Conservation (phyloP, 305 asterid genomes). For the Coffea humblotiana region DNA sequence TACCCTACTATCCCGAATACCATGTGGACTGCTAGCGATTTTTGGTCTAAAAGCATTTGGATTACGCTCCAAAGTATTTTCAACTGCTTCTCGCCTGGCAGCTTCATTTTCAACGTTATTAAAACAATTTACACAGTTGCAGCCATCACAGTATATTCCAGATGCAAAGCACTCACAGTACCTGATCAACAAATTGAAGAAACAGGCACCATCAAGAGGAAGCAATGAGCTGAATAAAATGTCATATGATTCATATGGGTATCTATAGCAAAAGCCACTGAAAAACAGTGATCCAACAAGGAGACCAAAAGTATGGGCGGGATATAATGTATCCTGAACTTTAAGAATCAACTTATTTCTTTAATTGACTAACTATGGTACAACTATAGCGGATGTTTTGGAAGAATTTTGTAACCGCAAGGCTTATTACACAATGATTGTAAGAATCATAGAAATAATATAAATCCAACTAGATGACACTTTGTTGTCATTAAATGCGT, state of each 20-base stretch:
- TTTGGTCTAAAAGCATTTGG: slow-evolving; percentile 97
- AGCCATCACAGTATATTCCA: slow-evolving; percentile 88
- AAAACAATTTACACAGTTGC: slow-evolving; percentile 89
- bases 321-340: neutral
- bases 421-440: neutral
- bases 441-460: neutral
- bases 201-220: slow-evolving; percentile 15
- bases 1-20: slow-evolving; percentile 81
- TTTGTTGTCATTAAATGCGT: slow-evolving; percentile 1
- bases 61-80: slow-evolving; percentile 89
- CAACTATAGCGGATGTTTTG: neutral
- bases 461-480: neutral
- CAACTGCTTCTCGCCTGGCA: slow-evolving; percentile 92
- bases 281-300: neutral
- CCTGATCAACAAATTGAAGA: slow-evolving; percentile 45
- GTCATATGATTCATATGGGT: neutral
- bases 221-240: neutral
- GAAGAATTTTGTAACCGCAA: neutral
- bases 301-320: slow-evolving; percentile 5
- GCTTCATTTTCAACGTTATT: slow-evolving; percentile 85
- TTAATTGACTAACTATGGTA: neutral
- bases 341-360: neutral
- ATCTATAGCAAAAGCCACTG: neutral
- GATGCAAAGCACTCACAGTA: slow-evolving; percentile 98
- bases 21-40: slow-evolving; percentile 94